These are phyloP conservation scores for Cryptococcus maquisensis DNA, from an alignment of 1,284 basidiomycete species.

Conservation along the genomic window DNA sequence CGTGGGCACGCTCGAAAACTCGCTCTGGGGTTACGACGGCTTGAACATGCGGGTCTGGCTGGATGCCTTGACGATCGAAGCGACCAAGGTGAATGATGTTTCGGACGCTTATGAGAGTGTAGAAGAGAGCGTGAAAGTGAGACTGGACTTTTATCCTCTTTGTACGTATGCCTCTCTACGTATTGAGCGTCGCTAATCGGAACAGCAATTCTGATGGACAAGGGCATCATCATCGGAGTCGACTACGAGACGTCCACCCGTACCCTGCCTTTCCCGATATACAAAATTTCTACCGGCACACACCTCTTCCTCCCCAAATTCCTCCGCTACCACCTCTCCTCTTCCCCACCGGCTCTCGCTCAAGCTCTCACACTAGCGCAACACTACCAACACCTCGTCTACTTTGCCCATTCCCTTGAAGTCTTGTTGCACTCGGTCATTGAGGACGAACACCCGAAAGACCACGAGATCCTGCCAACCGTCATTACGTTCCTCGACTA, in stretches of 20 bases:
- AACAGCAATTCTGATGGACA: slow-evolving; percentile 92
- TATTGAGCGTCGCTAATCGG: not conserved
- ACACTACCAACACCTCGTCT: slow-evolving; percentile 82
- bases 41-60: slow-evolving; percentile 86
- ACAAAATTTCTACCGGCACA: slow-evolving; percentile 87
- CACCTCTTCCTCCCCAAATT: slow-evolving; percentile 93
- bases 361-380: slow-evolving; percentile 82
- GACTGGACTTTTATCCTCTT: slow-evolving; percentile 89
- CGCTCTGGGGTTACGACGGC: slow-evolving; percentile 96
- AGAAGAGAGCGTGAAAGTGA: slow-evolving; percentile 86
- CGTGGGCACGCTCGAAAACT: slow-evolving; percentile 89
- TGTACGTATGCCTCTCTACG: slow-evolving; percentile 58
- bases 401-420: slow-evolving; percentile 90
- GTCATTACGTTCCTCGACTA: slow-evolving; percentile 91
- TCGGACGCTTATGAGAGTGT: slow-evolving; percentile 60
- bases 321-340: slow-evolving; percentile 75
- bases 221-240: slow-evolving; percentile 95
- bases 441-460: slow-evolving; percentile 67
- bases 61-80: slow-evolving; percentile 86
- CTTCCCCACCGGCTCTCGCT: slow-evolving; percentile 56
- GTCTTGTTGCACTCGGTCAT: slow-evolving; percentile 89
- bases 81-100: slow-evolving; percentile 50
- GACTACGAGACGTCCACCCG: slow-evolving; percentile 78
- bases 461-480: slow-evolving; percentile 55
- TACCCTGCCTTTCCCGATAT: slow-evolving; percentile 84